Evolutionary conservation across 768 basidiomycete genomes (phyloP).

Genomic region (Mycena galericulata): DNA sequence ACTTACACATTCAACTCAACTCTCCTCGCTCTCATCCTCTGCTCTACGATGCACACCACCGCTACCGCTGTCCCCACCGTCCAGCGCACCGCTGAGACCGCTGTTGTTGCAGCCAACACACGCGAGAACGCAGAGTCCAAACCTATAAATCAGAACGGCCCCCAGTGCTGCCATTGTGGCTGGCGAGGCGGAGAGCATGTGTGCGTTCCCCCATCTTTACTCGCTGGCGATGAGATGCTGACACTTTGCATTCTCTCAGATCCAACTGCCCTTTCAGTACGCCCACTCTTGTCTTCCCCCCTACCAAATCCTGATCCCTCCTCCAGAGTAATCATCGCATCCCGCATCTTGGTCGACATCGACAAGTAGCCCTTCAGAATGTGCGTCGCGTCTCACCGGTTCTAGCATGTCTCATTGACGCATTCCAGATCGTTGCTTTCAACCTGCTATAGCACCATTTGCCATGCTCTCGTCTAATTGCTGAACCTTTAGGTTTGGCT

Average conservation of each 20-base stretch:
- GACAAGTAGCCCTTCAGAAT: neutral
- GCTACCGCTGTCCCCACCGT: neutral
- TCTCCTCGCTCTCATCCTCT: neutral
- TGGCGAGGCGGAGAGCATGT: constrained; percentile 61
- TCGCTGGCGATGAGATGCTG: too few relatives aligned
- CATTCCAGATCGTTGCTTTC: constrained; percentile 4
- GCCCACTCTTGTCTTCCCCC: too few relatives aligned
- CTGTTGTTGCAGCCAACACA: constrained; percentile 42
- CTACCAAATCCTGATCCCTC: too few relatives aligned
- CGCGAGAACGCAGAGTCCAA: constrained; percentile 41
- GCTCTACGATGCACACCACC: neutral
- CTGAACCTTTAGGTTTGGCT: too few relatives aligned
- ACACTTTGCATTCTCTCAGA: too few relatives aligned
- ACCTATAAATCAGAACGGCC: constrained; percentile 62
- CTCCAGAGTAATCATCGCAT: too few relatives aligned
- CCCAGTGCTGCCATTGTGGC: constrained; percentile 84
- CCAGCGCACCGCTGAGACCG: constrained; percentile 32
- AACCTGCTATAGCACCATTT: neutral
- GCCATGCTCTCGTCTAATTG: neutral
- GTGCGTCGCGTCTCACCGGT: neutral
- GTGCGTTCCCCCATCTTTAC: neutral
- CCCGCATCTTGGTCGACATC: too few relatives aligned
- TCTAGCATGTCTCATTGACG: neutral
- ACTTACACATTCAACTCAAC: neutral
- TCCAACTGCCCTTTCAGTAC: neutral